Base-by-base conservation (phyloP, 495 filamentous ascomycete genomes). In the Tuber microsphaerosporum region DNA sequence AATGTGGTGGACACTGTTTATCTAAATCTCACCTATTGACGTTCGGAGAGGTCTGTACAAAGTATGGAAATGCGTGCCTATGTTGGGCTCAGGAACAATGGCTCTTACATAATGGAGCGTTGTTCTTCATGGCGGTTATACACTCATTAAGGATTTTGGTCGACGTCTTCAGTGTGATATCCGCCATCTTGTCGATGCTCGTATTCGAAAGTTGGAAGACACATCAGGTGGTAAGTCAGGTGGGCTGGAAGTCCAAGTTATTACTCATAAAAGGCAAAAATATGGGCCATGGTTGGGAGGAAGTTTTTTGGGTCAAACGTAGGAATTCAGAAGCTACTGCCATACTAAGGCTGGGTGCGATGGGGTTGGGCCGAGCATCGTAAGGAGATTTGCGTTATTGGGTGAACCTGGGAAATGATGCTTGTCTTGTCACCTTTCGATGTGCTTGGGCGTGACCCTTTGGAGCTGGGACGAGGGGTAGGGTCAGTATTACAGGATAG, bases 31-130 rank as follows among this genome's bases (percentile, higher is more conserved):
- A 65, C 95, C 95, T 44, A 99, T 99, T 81, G 95, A 98, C 83
- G 95, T 99, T 70, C 92, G 95, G 77, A 88, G 95, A 85, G 95
- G 95, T 39, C 89, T 99, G 9, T 99, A 99, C 88, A 99, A 99
- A 81, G 81, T 82, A 70, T 65, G 43, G 22, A 34, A 34, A 56
- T 6, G 37, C 22, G 16, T 34, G 22, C 42, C 22, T 34, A 71
- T 42, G 19, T 22, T 45, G 17, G 16, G 51, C 16, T 65, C 34
- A 20, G 41, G 71, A 51, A 74, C 76, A 45, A 79, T 48, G 10
- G 1, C 26, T 31, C n/a, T 65, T 65, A 72, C 19, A n/a, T 17
- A 42, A 42, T 71, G 81, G 91, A 99, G 98, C 85, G 98, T 99
- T 85, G 95, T 99, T 8, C 88, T 98, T 46, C 97, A 94, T 14